Evolutionary conservation across 2,329 filamentous ascomycete species (phyloP), one percentile per base, ranked within the genome.

Genomic region (Fusarium sororula): DNA sequence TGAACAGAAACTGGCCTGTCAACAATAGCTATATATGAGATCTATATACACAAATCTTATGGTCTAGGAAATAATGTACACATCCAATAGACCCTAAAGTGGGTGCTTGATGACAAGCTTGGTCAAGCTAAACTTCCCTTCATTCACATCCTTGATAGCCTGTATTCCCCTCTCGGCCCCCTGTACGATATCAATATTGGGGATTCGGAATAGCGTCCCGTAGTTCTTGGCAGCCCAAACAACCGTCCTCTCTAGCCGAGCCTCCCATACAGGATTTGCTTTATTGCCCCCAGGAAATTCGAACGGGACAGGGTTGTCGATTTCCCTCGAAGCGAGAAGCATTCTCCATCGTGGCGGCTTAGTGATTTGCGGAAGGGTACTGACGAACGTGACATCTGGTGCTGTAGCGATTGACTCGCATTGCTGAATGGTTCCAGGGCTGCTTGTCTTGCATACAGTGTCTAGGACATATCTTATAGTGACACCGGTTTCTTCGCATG

Each of bases 31-130:
- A 41, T 8, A 14, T 55, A 2, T 55, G 37, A 55, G 20, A 22
- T 14, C 0, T 8, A 5, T 9, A 6, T 10, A 13, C 10, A 5
- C 7, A 4, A 18, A 11, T 1, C 0, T 11, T 22, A 17, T 51
- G 14, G 9, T 26, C 1, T 3, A 6, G 13, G 9, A 22, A 15
- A 6, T 15, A 50, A 7, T 32, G 13, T 17, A 50, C 5, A 35
- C 9, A 9, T 4, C 18, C 24, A 28, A 14, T 15, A 39, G 0
- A 39, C 6, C 14, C 24, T 41, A 55, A 30, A 55, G 53, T 2
- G 37, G 53, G 15, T 55, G 53, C 22, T 55, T 38, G 53, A 55
- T 55, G 20, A 41, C 37, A 24, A 55, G 15, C 6, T 55, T 55
- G 15, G 20, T 41, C 20, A 55, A 55, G 8, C 53, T 55, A 6